Conservation (phyloP, 2,329 filamentous ascomycete genomes). For the Colletotrichum cordylinicola region DNA sequence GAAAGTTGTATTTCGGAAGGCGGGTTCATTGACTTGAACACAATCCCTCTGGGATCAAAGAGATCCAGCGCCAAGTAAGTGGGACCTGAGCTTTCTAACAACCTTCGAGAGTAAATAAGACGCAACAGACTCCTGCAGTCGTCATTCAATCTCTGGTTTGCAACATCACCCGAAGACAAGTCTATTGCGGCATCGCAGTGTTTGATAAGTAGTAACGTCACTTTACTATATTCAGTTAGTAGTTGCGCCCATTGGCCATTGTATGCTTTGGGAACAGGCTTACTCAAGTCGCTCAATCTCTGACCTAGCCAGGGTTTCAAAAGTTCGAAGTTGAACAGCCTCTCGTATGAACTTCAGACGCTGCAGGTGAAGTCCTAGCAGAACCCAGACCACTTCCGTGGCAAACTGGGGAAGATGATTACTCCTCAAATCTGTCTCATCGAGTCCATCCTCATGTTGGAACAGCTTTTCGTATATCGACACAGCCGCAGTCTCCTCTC, state of each 20-base stretch:
- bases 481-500: not conserved
- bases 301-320: not conserved
- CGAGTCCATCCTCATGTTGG: not conserved
- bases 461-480: not conserved
- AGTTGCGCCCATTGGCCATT: not conserved
- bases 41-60: not conserved
- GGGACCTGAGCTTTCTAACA: not conserved
- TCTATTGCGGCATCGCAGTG: accelerated
- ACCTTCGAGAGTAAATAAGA: not conserved
- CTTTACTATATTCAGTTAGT: not conserved
- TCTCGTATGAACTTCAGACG: not conserved
- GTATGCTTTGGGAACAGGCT: not conserved
- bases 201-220: not conserved
- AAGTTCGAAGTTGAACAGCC: not conserved
- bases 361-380: not conserved
- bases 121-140: not conserved
- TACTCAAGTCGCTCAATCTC: not conserved
- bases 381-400: not conserved
- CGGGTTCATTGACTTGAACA: not conserved
- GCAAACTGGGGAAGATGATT: not conserved
- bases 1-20: not conserved
- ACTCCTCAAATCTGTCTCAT: not conserved
- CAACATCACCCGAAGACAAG: not conserved
- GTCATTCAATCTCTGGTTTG: not conserved
- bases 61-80: not conserved